These are phyloP conservation scores for Hemileccinum rubropunctum DNA, from an alignment of 768 basidiomycete species.

Conservation along the genomic window DNA sequence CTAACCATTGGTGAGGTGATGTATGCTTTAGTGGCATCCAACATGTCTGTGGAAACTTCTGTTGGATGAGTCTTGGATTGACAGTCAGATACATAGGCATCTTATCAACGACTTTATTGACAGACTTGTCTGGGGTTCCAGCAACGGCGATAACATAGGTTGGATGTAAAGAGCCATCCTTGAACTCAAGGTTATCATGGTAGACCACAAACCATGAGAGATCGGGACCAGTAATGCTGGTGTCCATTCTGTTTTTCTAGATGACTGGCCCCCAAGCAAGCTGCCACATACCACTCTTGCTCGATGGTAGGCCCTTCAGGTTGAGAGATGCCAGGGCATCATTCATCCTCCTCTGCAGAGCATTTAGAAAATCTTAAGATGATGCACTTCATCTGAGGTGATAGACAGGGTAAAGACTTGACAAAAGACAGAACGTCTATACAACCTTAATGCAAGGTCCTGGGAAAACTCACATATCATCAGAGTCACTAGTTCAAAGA, in stretches of 20 bases:
- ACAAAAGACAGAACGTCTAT: neutral
- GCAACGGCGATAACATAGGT: conserved; percentile 11
- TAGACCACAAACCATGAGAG: conserved; percentile 9
- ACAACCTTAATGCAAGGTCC: conserved; percentile 15
- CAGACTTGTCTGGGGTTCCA: neutral
- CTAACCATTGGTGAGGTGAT: neutral
- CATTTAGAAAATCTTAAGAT: neutral
- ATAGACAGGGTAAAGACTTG: conserved; percentile 10
- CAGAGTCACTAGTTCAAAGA: conserved; percentile 1
- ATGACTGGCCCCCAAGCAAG: conserved; percentile 10
- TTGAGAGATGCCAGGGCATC: neutral
- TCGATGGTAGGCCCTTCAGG: neutral
- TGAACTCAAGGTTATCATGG: conserved; percentile 4
- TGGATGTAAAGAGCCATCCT: conserved; percentile 2
- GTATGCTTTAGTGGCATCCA: neutral
- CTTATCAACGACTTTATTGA: conserved; percentile 5
- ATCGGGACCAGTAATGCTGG: neutral
- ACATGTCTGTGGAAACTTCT: neutral
- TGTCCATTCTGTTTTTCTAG: neutral
- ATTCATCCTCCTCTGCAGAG: neutral
- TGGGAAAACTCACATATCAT: conserved; percentile 13
- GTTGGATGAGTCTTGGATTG: neutral
- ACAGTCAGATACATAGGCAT: neutral
- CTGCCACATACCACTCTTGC: conserved; percentile 1
- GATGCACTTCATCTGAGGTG: neutral